Percentiles rank a stretch among this genome's conserved stretches.
These are phyloP conservation scores for Yarrowia alimentaria DNA, from an alignment of 805 yeast genomes.

Conservation along the genomic window DNA sequence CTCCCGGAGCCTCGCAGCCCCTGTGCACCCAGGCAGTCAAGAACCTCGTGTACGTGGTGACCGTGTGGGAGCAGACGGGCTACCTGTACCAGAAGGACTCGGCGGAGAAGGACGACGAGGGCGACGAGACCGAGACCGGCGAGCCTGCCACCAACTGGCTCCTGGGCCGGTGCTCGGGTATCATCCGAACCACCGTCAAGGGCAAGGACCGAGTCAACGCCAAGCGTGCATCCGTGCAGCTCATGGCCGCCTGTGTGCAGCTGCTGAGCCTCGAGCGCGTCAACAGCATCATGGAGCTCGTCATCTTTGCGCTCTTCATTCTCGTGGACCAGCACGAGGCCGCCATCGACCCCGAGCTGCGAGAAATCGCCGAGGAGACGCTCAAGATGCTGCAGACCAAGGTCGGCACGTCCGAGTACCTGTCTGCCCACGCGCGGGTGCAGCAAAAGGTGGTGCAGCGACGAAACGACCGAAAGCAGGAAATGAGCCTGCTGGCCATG, in stretches of 20 bases:
- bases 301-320: constrained; percentile 54
- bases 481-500: constrained; percentile 71
- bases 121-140: constrained; percentile 32
- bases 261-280: constrained; percentile 45
- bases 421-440: constrained; percentile 60
- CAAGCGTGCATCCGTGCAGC: constrained; percentile 67
- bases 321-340: constrained; percentile 32
- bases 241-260: constrained; percentile 63
- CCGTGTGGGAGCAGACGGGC: constrained; percentile 56
- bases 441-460: constrained; percentile 56
- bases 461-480: constrained; percentile 72
- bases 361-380: constrained; percentile 59
- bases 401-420: constrained; percentile 69
- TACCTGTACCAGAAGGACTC: constrained; percentile 35
- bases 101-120: constrained; percentile 30
- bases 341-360: constrained; percentile 44
- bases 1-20: constrained; percentile 66
- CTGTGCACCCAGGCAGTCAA: constrained; percentile 65
- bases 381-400: constrained; percentile 62
- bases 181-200: constrained; percentile 64
- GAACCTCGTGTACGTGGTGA: constrained; percentile 59
- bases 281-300: constrained; percentile 45
- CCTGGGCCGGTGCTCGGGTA: constrained; percentile 56
- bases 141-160: constrained; percentile 51
- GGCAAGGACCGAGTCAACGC: constrained; percentile 54